Evolutionary conservation across 257 asterid species (phyloP).

Genomic region (Solanum pinnatisectum): DNA sequence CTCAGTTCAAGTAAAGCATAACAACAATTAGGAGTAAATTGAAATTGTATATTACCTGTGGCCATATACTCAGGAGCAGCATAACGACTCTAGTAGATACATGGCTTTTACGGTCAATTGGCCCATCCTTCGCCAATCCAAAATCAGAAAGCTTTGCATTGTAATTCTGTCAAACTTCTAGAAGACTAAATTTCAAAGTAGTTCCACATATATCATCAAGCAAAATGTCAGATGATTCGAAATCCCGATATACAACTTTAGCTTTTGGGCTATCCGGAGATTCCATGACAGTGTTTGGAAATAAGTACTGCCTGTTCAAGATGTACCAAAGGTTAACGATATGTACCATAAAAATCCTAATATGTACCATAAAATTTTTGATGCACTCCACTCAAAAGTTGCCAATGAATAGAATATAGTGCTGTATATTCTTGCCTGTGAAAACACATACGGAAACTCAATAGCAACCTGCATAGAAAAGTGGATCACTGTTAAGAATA

Average conservation of each 20-base stretch:
- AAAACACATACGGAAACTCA: conserved; percentile 78
- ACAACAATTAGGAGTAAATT: background rate
- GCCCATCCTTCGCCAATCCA: conserved; percentile 40
- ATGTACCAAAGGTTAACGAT: background rate
- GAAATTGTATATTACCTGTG: conserved; percentile 13
- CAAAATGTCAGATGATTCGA: conserved; percentile 29
- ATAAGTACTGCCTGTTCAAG: conserved; percentile 20
- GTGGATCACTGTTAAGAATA: background rate
- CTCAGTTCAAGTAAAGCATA: background rate
- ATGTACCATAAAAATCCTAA: background rate
- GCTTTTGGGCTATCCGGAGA: conserved; percentile 30
- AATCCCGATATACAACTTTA: conserved; percentile 37
- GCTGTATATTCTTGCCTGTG: conserved; percentile 55
- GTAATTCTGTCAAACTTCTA: conserved; percentile 15
- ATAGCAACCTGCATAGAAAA: conserved; percentile 60
- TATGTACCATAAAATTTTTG: conserved; percentile 58
- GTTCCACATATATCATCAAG: conserved; percentile 26
- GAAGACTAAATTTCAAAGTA: background rate
- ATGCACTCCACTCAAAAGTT: conserved; percentile 60
- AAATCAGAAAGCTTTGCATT: conserved; percentile 40
- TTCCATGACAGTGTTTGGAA: conserved; percentile 35
- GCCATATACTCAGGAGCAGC: conserved; percentile 35
- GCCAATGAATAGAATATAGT: conserved; percentile 75
- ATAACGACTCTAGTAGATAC: conserved; percentile 38
- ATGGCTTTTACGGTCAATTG: conserved; percentile 24